Evolutionary conservation across 1,139 yeast genomes (phyloP).

Genomic region (Schwanniomyces etchellsii): DNA sequence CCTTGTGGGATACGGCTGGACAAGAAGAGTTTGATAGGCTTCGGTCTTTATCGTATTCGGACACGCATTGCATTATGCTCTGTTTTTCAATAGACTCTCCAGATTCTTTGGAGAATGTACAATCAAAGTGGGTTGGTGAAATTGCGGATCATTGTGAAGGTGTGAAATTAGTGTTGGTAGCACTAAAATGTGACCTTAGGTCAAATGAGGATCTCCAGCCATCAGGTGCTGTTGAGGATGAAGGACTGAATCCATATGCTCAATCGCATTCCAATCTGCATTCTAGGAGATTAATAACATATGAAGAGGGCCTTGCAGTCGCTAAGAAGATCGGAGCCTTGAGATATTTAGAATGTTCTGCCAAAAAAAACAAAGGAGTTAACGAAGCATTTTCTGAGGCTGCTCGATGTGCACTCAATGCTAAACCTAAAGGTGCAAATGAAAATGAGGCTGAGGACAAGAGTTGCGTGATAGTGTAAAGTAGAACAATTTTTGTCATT

Average conservation of each 20-base stretch:
- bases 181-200: slow-evolving; percentile 90
- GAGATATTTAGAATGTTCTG: slow-evolving; percentile 87
- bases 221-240: slow-evolving; percentile 30
- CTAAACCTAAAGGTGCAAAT: slow-evolving; percentile 74
- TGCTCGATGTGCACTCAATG: slow-evolving; percentile 90
- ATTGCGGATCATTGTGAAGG: slow-evolving; percentile 97
- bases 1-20: slow-evolving; percentile 98
- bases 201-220: slow-evolving; percentile 31
- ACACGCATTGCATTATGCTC: slow-evolving; percentile 94
- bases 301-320: slow-evolving; percentile 41
- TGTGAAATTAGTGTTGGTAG: slow-evolving; percentile 87
- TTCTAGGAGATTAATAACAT: slow-evolving; percentile 44
- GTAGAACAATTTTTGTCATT: too few relatives aligned
- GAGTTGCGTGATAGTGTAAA: slow-evolving; percentile 36
- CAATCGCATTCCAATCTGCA: slow-evolving; percentile 30
- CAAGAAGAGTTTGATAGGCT: slow-evolving; percentile 96
- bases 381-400: slow-evolving; percentile 97
- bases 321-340: slow-evolving; percentile 85
- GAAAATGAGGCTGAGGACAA: slow-evolving; percentile 43
- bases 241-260: slow-evolving; percentile 30
- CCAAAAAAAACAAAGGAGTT: slow-evolving; percentile 90
- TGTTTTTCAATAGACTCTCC: slow-evolving; percentile 93
- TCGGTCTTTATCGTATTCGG: slow-evolving; percentile 85
- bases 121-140: slow-evolving; percentile 93
- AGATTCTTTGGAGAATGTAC: slow-evolving; percentile 92